Evolutionary conservation across 306 rosid genomes (phyloP).

Genomic region (Vicia villosa): DNA sequence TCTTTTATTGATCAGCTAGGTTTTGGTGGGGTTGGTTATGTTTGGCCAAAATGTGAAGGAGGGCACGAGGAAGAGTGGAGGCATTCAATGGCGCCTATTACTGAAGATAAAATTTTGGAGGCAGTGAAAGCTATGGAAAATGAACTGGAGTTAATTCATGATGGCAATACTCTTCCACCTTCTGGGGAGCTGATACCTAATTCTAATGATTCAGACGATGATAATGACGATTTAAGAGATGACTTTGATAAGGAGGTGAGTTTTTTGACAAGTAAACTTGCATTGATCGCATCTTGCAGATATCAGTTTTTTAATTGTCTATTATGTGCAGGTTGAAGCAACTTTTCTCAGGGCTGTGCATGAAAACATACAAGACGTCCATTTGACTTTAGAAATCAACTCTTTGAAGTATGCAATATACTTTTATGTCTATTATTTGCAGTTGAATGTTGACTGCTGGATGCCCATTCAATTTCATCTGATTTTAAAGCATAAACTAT

Average conservation of each 20-base stretch:
- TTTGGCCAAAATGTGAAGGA: conserved; percentile 91
- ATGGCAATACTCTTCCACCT: conserved; percentile 69
- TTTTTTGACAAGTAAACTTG: conserved; percentile 26
- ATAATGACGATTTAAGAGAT: conserved; percentile 62
- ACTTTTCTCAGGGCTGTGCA: conserved; percentile 90
- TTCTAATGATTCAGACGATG: conserved; percentile 65
- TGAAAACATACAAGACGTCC: conserved; percentile 75
- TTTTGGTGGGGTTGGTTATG: conserved; percentile 78
- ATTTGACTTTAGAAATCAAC: conserved; percentile 82
- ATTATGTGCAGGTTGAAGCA: conserved; percentile 81
- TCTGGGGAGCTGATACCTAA: conserved; percentile 78
- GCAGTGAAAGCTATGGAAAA: conserved; percentile 58
- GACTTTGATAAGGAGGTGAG: conserved; percentile 92
- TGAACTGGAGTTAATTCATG: conserved; percentile 62
- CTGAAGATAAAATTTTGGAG: conserved; percentile 77
- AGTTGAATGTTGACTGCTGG: conserved; percentile 9
- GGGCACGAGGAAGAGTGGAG: conserved; percentile 92
- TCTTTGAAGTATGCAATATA: conserved; percentile 70
- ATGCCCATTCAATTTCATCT: neutral
- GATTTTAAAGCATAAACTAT: neutral
- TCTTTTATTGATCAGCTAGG: conserved; percentile 75
- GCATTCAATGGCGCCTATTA: conserved; percentile 97
- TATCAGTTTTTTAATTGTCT: conserved; percentile 19
- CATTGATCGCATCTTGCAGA: conserved; percentile 24
- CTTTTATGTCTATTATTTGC: conserved; percentile 20